phyloP scores from a whole-genome alignment of 306 rosid genomes.

The Prinsepia uniflora region DNA sequence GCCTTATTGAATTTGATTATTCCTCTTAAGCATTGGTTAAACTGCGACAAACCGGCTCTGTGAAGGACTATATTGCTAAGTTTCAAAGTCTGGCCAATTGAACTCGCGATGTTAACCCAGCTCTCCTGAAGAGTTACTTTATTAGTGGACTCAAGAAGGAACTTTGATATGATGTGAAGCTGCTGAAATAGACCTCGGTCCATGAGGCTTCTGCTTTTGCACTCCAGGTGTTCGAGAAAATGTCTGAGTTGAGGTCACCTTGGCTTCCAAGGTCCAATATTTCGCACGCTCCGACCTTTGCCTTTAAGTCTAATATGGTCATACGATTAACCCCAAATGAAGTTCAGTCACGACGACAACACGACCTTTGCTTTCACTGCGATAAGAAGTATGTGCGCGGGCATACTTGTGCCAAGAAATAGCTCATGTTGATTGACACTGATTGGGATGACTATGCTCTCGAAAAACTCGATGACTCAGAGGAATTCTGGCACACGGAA shows the following conservation, averaged over 20 bases:
- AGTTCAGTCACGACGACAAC: too few species aligned
- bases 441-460: too few species aligned
- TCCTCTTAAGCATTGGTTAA: background rate
- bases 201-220: background rate
- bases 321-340: too few species aligned
- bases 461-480: too few species aligned
- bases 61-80: background rate
- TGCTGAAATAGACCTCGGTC: background rate
- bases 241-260: background rate
- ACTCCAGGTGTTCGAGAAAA: background rate
- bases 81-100: background rate
- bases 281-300: too few species aligned
- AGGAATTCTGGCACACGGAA: too few species aligned
- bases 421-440: too few species aligned
- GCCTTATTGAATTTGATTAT: background rate
- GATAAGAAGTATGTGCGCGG: too few species aligned
- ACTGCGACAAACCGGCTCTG: background rate
- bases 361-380: too few species aligned
- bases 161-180: background rate
- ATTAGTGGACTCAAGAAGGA: background rate
- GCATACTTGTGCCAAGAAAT: too few species aligned
- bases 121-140: background rate
- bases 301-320: too few species aligned
- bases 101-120: background rate
- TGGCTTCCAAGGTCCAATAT: background rate